phyloP scores from a whole-genome alignment of 495 filamentous ascomycete species.

The Oleoguttula mirabilis region DNA sequence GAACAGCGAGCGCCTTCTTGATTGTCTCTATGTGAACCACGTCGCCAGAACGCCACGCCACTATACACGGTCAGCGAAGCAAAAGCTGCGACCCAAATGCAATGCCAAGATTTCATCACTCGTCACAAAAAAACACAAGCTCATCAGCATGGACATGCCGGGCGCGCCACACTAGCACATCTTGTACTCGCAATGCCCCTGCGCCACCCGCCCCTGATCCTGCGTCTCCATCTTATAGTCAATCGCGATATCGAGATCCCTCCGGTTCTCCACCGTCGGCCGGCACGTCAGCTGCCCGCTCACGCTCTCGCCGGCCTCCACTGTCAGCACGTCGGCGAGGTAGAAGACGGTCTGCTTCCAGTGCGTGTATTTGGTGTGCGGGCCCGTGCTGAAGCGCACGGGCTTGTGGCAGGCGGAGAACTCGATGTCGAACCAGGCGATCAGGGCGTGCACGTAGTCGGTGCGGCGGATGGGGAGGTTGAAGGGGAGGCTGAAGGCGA shows the following conservation, averaged over 20 bases:
- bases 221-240: slow-evolving; percentile 66
- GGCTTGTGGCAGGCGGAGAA: slow-evolving; percentile 75
- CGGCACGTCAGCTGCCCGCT: slow-evolving; percentile 61
- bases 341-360: slow-evolving; percentile 42
- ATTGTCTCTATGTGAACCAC: too few relatives aligned
- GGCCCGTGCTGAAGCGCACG: slow-evolving; percentile 36
- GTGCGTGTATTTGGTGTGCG: slow-evolving; percentile 39
- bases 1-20: too few relatives aligned
- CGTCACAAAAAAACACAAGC: not conserved
- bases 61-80: slow-evolving; percentile 23
- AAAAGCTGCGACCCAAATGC: slow-evolving; percentile 22
- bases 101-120: slow-evolving; percentile 1
- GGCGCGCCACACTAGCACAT: slow-evolving; percentile 47
- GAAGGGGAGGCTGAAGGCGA: slow-evolving; percentile 64
- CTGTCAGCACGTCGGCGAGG: slow-evolving; percentile 32
- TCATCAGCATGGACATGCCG: not conserved
- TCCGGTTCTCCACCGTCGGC: slow-evolving; percentile 86
- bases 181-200: slow-evolving; percentile 70
- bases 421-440: slow-evolving; percentile 98
- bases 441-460: slow-evolving; percentile 89
- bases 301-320: slow-evolving; percentile 40
- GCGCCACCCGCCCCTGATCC: slow-evolving; percentile 53
- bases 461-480: slow-evolving; percentile 58
- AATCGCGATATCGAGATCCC: slow-evolving; percentile 86
- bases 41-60: too few relatives aligned